These are phyloP conservation scores for Alternaria sp. DNA, from an alignment of 2,329 filamentous ascomycete species.

Conservation along the genomic window DNA sequence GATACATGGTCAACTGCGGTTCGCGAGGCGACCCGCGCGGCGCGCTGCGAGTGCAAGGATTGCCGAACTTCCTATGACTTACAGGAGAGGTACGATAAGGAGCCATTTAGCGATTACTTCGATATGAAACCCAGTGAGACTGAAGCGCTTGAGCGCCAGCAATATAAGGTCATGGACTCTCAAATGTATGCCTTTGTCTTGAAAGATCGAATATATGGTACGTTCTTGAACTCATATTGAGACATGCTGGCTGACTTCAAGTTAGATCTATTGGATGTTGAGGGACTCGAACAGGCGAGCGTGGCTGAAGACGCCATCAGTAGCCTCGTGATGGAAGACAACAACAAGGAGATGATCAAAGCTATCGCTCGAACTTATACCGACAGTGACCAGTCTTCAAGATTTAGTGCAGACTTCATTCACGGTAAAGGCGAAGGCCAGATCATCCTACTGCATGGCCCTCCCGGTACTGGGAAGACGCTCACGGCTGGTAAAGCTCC, in stretches of 20 bases:
- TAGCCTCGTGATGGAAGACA: not conserved
- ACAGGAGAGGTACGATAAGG: not conserved
- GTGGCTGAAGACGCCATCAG: no score
- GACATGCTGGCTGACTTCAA: not conserved
- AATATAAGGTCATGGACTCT: not conserved
- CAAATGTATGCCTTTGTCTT: not conserved
- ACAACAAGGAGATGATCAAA: not conserved
- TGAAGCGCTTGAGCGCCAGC: not conserved
- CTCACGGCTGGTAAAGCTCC: no score
- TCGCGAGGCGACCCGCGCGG: no score
- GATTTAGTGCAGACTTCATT: no score
- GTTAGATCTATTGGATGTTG: not conserved
- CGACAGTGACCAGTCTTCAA: no score
- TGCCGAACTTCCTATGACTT: not conserved
- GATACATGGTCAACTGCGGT: no score
- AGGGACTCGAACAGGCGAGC: not conserved
- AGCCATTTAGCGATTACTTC: not conserved
- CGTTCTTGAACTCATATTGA: rapidly evolving
- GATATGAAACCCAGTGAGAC: not conserved
- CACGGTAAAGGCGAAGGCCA: no score
- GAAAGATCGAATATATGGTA: not conserved
- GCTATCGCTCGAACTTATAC: not conserved
- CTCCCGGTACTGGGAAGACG: no score
- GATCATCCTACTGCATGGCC: no score
- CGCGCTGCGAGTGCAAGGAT: not conserved